Conservation (phyloP, 2,329 filamentous ascomycete genomes). For the Podosphaera xanthii region DNA sequence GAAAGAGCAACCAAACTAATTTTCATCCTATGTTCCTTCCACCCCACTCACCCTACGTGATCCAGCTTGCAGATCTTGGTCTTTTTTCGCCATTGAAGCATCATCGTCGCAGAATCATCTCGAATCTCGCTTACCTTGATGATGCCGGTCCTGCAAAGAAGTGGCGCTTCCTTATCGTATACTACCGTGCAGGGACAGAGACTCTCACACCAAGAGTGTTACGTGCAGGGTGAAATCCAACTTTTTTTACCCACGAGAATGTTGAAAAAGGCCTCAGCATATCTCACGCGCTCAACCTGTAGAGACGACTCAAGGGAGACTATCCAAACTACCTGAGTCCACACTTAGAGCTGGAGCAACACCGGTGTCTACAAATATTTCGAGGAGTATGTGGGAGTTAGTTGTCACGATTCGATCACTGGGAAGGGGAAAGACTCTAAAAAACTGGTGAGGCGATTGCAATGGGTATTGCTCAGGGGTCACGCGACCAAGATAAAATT, state of each 20-base stretch:
- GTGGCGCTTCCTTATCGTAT: background rate
- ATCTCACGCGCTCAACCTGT: background rate
- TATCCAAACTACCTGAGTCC: background rate
- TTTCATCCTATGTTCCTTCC: background rate
- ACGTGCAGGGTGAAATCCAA: background rate
- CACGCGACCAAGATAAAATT: background rate
- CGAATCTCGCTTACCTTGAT: background rate
- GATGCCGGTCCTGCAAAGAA: background rate
- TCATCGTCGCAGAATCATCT: background rate
- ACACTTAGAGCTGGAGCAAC: background rate
- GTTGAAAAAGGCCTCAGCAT: background rate
- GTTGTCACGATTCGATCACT: background rate
- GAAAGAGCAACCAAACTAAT: background rate
- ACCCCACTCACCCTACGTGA: conserved; percentile 15
- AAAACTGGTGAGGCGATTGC: background rate
- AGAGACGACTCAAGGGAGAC: background rate
- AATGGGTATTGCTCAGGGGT: background rate
- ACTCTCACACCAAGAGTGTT: background rate
- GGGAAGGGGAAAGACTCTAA: background rate
- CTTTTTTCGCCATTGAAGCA: conserved; percentile 9
- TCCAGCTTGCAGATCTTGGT: conserved; percentile 18
- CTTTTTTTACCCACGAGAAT: background rate
- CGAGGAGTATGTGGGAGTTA: background rate
- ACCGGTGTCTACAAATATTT: background rate
- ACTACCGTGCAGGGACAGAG: background rate